Base-by-base conservation (phyloP, 495 filamentous ascomycete genomes). In the Podospora fimiseda region DNA sequence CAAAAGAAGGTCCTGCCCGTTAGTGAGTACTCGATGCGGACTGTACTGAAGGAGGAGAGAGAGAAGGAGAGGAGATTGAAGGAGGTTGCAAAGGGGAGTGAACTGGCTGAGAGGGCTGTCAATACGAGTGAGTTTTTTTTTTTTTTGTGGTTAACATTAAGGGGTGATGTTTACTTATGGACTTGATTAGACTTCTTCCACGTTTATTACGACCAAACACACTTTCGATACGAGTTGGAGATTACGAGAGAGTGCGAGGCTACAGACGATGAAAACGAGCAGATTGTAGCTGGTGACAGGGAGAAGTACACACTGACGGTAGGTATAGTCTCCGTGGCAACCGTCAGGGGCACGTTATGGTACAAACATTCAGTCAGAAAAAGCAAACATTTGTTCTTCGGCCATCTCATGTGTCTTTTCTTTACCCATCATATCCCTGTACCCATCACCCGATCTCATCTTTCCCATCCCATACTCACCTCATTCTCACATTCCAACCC, bases 281-380 rank as follows among this genome's bases (percentile, higher is more conserved):
- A 47, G n/a, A 33, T 9, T 0, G 13, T n/a, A 18, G 14, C n/a
- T n/a, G n/a, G n/a, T n/a, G 9, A 22, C 0, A 22, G 44, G 23
- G 44, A 47, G 44, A 47, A 47, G 44, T 47, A 47, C 44, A 47
- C 22, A 14, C 44, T 47, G 9, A 47, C 44, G 44, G 44, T 47
- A 16, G 16, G 44, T n/a, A n/a, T 4, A n/a, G 5, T 41, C n/a
- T n/a, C n/a, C n/a, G n/a, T n/a, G n/a, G n/a, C n/a, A n/a, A n/a
- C n/a, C n/a, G n/a, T n/a, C n/a, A n/a, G n/a, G n/a, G n/a, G n/a
- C n/a, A n/a, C n/a, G n/a, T n/a, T n/a, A n/a, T n/a, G n/a, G n/a
- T n/a, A n/a, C n/a, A n/a, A n/a, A n/a, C n/a, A n/a, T n/a, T n/a
- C n/a, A n/a, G n/a, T n/a, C n/a, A n/a, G n/a, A n/a, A n/a, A n/a